phyloP scores from a whole-genome alignment of 2,329 filamentous ascomycete genomes.

The Aspergillus transmontanensis region DNA sequence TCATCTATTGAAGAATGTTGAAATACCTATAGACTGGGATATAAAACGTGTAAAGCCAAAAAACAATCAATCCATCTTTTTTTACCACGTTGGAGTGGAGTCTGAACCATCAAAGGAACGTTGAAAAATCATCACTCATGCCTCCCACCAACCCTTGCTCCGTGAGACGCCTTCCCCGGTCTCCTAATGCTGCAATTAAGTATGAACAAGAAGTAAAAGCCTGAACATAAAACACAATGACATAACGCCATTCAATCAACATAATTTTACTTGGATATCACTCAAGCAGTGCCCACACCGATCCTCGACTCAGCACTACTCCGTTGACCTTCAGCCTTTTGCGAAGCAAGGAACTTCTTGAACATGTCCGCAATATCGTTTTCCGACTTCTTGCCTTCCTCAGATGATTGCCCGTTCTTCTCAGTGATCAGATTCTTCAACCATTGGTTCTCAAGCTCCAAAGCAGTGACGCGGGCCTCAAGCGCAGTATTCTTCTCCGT shows the following conservation, averaged over 20 bases:
- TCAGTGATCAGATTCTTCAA: slow-evolving; percentile 77
- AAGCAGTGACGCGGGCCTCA: slow-evolving; percentile 71
- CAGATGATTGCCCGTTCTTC: slow-evolving; percentile 60
- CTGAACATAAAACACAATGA: slow-evolving; percentile 5
- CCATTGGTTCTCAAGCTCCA: slow-evolving; percentile 83
- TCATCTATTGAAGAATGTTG: not conserved
- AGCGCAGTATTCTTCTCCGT: slow-evolving; percentile 74
- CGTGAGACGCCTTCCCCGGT: slow-evolving; percentile 21
- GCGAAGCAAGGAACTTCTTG: slow-evolving; percentile 42
- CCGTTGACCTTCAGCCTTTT: slow-evolving; percentile 30
- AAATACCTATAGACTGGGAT: slow-evolving; percentile 1
- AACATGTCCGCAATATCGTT: slow-evolving; percentile 44
- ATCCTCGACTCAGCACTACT: slow-evolving; percentile 36
- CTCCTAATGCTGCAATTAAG: slow-evolving; percentile 5
- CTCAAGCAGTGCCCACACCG: slow-evolving; percentile 33
- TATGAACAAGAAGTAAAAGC: slow-evolving; percentile 14
- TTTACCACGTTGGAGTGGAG: slow-evolving; percentile 1
- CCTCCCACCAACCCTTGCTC: slow-evolving; percentile 14
- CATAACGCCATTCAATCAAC: slow-evolving; percentile 5
- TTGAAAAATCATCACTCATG: slow-evolving; percentile 18
- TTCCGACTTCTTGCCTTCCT: slow-evolving; percentile 48
- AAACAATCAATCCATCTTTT: not conserved
- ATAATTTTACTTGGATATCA: slow-evolving; percentile 16
- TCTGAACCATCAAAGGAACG: not conserved
- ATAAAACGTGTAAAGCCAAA: not conserved